These are phyloP conservation scores for Quercus engelmannii DNA, from an alignment of 306 rosid genomes.

Conservation along the genomic window DNA sequence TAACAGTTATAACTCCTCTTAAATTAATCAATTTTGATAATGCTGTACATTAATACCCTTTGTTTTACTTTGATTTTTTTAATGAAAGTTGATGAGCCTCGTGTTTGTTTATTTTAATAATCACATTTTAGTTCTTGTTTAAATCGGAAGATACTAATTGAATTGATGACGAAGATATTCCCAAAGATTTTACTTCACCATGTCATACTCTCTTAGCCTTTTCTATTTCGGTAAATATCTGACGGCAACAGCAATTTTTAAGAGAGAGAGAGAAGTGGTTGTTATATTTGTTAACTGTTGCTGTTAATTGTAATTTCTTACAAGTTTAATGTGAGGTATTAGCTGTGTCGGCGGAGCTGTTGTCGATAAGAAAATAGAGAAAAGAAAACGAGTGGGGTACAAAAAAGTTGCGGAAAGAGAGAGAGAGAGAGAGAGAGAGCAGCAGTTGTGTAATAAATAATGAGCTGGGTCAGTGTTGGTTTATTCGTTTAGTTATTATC, in stretches of 20 bases:
- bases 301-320: not conserved
- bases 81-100: not conserved
- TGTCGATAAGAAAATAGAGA: not conserved
- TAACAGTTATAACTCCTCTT: not conserved
- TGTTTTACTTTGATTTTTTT: not conserved
- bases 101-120: not conserved
- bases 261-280: not conserved
- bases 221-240: not conserved
- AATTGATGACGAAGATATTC: not conserved
- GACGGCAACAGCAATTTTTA: not conserved
- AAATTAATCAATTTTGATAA: not conserved
- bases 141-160: not conserved
- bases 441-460: not conserved
- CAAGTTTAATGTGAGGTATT: not conserved
- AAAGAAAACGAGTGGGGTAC: not conserved
- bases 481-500: not conserved
- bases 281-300: not conserved
- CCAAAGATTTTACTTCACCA: no score
- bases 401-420: not conserved
- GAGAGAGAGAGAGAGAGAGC: not conserved
- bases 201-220: not conserved
- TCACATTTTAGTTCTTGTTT: not conserved
- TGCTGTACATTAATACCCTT: not conserved
- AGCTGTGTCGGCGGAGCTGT: conserved; percentile 16
- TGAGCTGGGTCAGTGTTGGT: not conserved